Conservation (phyloP, 805 yeast genomes). For the Vanderwaltozyma yarrowii region DNA sequence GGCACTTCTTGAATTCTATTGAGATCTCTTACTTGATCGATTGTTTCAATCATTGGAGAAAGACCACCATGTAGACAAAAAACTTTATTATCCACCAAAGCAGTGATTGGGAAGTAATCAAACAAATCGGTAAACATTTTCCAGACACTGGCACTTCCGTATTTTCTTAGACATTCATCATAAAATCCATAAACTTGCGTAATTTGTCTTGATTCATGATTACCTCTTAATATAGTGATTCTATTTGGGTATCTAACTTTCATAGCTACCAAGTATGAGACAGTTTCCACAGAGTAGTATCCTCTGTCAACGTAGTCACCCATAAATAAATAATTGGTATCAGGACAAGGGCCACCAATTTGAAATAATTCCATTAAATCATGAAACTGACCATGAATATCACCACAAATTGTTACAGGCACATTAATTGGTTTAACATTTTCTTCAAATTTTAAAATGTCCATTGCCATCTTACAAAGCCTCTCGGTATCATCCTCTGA, state of each 20-base stretch:
- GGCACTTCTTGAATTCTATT: constrained; percentile 92
- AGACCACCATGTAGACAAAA: constrained; percentile 90
- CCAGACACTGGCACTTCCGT: constrained; percentile 88
- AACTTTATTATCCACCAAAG: constrained; percentile 76
- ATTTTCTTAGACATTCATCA: constrained; percentile 87
- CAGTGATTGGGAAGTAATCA: constrained; percentile 86
- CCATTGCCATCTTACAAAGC: constrained; percentile 80
- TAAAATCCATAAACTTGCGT: constrained; percentile 93
- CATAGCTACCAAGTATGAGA: constrained; percentile 74
- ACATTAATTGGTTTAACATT: constrained; percentile 89
- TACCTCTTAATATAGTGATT: constrained; percentile 84
- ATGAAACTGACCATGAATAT: constrained; percentile 91
- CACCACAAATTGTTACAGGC: constrained; percentile 95
- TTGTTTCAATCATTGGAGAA: constrained; percentile 84
- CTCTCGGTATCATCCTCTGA: constrained; percentile 65
- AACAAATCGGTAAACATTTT: constrained; percentile 79
- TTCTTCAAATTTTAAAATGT: constrained; percentile 77
- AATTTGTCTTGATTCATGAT: constrained; percentile 89
- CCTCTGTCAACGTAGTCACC: constrained; percentile 84
- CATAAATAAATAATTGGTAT: constrained; percentile 77
- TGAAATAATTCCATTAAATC: constrained; percentile 85
- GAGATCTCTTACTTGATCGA: constrained; percentile 79
- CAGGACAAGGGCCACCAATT: constrained; percentile 91
- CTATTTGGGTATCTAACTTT: constrained; percentile 83
- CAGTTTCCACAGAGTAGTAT: constrained; percentile 78